phyloP scores from a whole-genome alignment of 1,284 basidiomycete genomes.

The Leccinum discolor region DNA sequence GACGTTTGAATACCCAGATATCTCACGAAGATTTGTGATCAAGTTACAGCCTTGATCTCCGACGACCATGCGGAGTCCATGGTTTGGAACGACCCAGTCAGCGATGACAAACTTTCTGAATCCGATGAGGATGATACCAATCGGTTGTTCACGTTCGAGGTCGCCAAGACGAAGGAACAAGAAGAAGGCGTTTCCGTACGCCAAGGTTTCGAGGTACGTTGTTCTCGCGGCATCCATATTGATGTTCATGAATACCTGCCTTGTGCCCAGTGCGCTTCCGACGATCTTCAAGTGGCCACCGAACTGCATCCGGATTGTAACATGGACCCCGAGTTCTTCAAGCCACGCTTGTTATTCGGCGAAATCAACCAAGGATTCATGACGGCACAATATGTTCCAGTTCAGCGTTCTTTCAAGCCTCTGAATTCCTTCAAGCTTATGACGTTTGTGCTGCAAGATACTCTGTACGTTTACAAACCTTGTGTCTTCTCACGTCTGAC shows the following conservation, averaged over 20 bases:
- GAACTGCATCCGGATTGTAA: constrained; percentile 22
- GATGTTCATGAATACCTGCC: neutral
- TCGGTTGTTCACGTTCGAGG: constrained; percentile 56
- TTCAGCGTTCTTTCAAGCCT: constrained; percentile 11
- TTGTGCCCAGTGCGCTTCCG: constrained; percentile 18
- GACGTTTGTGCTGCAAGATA: constrained; percentile 18
- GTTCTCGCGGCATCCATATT: neutral
- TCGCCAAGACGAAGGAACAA: constrained; percentile 58
- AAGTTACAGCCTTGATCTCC: constrained; percentile 50
- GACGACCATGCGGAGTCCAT: constrained; percentile 42
- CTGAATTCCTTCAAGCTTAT: constrained; percentile 7
- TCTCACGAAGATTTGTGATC: constrained; percentile 56
- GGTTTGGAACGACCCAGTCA: constrained; percentile 39
- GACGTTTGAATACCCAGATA: constrained; percentile 36
- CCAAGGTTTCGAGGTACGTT: constrained; percentile 42
- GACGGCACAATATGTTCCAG: constrained; percentile 27
- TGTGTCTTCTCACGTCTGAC: neutral
- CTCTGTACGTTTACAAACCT: constrained; percentile 17
- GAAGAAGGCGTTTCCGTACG: constrained; percentile 48
- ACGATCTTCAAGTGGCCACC: constrained; percentile 7
- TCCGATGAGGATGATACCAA: constrained; percentile 42
- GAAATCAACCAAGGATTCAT: constrained; percentile 37
- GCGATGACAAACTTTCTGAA: constrained; percentile 28
- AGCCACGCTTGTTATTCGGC: constrained; percentile 33
- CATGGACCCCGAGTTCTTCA: constrained; percentile 24